Conservation (phyloP, 1,284 basidiomycete genomes). For the Rhodotorula sp. region DNA sequence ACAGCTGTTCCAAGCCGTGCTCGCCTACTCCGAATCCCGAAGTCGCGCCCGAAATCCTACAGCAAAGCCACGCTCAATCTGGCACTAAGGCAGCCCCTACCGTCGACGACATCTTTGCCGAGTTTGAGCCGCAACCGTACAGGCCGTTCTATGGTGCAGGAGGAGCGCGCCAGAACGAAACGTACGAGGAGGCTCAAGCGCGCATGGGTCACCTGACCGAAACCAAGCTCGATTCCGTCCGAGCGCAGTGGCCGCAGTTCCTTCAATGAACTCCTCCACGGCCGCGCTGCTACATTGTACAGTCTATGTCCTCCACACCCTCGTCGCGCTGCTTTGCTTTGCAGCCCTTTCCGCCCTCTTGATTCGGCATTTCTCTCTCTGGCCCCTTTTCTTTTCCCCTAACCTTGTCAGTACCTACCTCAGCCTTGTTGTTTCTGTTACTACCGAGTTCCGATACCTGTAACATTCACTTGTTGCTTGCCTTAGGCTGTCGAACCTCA, state of each 20-base stretch:
- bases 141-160: constrained; percentile 13
- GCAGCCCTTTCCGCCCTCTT: no score
- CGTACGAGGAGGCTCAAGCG: constrained; percentile 24
- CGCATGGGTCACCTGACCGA: neutral
- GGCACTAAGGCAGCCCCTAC: neutral
- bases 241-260: neutral
- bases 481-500: neutral
- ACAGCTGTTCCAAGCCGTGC: neutral
- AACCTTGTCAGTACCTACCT: no score
- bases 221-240: neutral
- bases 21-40: neutral
- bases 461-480: no score
- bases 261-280: neutral
- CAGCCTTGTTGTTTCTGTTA: no score
- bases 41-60: neutral
- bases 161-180: constrained; percentile 12
- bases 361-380: no score
- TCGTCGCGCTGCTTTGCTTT: no score
- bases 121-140: constrained; percentile 23
- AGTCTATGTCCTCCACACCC: neutral
- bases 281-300: neutral
- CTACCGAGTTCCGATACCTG: no score
- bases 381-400: no score
- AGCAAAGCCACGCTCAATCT: neutral
- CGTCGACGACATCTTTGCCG: constrained; percentile 17